Base-by-base conservation (phyloP, 2,329 filamentous ascomycete genomes). In the Colletotrichum coccodes region DNA sequence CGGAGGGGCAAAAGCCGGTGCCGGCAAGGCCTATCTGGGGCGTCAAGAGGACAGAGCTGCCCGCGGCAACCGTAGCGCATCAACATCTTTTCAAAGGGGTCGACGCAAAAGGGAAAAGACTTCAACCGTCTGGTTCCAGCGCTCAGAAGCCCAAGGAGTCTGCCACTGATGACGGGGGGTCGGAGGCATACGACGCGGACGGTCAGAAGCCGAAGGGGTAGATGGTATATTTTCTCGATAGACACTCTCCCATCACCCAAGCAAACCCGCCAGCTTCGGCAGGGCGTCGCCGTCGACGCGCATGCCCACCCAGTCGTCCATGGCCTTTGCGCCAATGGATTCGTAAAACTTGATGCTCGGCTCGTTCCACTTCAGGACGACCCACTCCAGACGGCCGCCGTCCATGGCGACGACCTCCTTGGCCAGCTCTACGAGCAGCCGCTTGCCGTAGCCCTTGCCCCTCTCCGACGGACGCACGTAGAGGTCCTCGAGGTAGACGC, bases 401-500 rank as follows among this genome's bases (percentile, higher is more conserved):
- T 87, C 85, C 72, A 95, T 91, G 60, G 87, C 86, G 60, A 92
- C 76, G 3, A 94, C 91, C 82, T 97, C 93, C 75, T 88, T 89
- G n/a, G 95, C 95, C 77, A 98, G 82, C 73, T 90, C 89, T 70
- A 88, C 88, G 56, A 98, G 84, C 76, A 98, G 79, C 74, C 85
- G 83, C 80, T 91, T 92, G 44, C 95, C 95, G 77, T 95, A 97
- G 0, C 95, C 95, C 70, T 88, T 89, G 38, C 91, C 91, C 4
- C 96, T 86, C 74, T 92, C 90, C 50, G 83, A 82, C 1, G 90
- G 86, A 73, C 90, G 86, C 46, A 99, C 94, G 76, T 91, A 97
- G n/a, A 98, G 84, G 77, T 98, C 95, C 79, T 98, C 95, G 42
- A 98, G 90, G 79, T 97, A 97, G 76, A 99, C 92, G 3, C 95